A percentile compares a stretch with the other conserved stretches of the same genome.
These are phyloP conservation scores for Plasmopara viticola DNA, from an alignment of 352 stramenopile species.

Conservation along the genomic window DNA sequence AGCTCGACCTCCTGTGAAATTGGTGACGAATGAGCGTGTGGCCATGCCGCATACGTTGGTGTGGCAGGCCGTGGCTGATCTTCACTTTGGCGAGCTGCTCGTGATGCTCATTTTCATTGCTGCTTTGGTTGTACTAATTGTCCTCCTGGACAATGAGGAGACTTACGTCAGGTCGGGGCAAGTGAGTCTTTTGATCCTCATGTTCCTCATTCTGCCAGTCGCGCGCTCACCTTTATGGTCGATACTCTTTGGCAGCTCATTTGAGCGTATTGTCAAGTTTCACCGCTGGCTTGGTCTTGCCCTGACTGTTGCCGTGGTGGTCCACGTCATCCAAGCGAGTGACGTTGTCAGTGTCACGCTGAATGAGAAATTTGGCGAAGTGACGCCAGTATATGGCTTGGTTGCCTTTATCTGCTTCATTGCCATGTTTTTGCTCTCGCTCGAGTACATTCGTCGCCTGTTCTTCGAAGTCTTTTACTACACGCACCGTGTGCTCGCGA, in stretches of 20 bases:
- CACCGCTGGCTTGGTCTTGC: constrained; percentile 72
- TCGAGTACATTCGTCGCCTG: constrained; percentile 57
- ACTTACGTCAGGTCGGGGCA: constrained; percentile 47
- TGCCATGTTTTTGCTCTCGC: constrained; percentile 41
- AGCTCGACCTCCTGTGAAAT: constrained; percentile 37
- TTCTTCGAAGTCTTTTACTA: constrained; percentile 80
- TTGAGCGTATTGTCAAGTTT: constrained; percentile 82
- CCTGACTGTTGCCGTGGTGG: constrained; percentile 44
- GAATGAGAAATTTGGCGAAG: constrained; percentile 44
- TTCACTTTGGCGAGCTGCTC: constrained; percentile 54
- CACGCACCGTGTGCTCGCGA: constrained; percentile 58
- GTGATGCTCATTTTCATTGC: constrained; percentile 61
- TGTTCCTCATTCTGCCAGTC: constrained; percentile 76
- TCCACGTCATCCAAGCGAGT: constrained; percentile 52
- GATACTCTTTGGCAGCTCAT: constrained; percentile 63
- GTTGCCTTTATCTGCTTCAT: constrained; percentile 57
- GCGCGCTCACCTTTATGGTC: constrained; percentile 56
- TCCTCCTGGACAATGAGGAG: constrained; percentile 27
- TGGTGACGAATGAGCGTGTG: constrained; percentile 41
- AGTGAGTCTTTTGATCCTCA: constrained; percentile 56
- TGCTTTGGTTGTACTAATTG: constrained; percentile 37
- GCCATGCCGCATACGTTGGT: constrained; percentile 38
- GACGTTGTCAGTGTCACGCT: constrained; percentile 34
- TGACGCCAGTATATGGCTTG: constrained; percentile 56
- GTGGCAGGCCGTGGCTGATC: constrained; percentile 46